Evolutionary conservation across 202 grass and related monocot species (phyloP), one percentile per base, ranked within the genome.

Genomic region (Eragrostis tef): DNA sequence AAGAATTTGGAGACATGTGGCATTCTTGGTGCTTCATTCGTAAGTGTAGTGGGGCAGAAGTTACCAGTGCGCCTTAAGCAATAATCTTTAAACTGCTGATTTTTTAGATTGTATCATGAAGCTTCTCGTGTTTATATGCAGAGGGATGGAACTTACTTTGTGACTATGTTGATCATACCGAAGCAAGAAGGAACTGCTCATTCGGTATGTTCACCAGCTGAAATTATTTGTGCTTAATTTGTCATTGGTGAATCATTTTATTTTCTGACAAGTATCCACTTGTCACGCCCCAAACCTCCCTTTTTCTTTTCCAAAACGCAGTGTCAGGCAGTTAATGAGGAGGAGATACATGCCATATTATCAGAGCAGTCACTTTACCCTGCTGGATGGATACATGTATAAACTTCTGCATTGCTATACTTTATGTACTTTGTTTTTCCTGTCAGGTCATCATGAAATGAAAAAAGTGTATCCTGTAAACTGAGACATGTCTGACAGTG

Each of bases 301-400:
- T 2, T 12, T 47, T 7, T 63, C 86, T 12, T 29, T 48, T 81
- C 2, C 59, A 25, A 81, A 86, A 87, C 57, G 66, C 80, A 99
- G 96, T 96, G 96, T 41, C 96, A 99, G 52, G 96, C 96, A 65
- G 79, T 84, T 78, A 88, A 85, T 87, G 96, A 99, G 77, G 96
- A 95, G 78, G 96, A 96, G 72, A 96, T 99, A 85, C 90, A 96
- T 75, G 90, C 93, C 14, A 85, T 91, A 88, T 77, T 99, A 44
- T 92, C 86, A 45, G 90, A 89, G 78, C 91, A 91, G 20, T 99
- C 96, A 62, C 96, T 99, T 78, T 86, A 91, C 66, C 96, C 93
- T 60, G 90, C 85, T 52, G 96, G 96, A 64, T 99, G 96, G 96
- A 99, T 99, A 77, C 96, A 96, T 90, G 96, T 99, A 92, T 71